Conservation (phyloP, 805 yeast genomes). For the Pichia cephalocereana region DNA sequence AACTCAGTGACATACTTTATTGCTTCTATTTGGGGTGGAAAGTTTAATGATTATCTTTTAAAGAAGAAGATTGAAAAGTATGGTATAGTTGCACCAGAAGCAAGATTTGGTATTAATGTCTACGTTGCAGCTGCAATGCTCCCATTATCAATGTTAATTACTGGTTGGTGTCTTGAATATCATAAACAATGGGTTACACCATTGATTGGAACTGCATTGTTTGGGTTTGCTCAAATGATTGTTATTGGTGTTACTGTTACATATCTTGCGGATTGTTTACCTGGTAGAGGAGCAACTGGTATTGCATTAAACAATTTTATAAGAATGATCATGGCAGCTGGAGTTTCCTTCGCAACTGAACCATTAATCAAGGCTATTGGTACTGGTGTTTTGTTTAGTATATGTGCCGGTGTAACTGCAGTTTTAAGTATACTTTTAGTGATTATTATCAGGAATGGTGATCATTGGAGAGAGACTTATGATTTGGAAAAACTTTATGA, state of each 20-base stretch:
- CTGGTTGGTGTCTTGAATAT: conserved; percentile 74
- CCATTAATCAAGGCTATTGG: conserved; percentile 64
- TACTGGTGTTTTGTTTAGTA: conserved; percentile 59
- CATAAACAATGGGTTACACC: conserved; percentile 71
- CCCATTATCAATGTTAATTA: conserved; percentile 59
- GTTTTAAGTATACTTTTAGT: conserved; percentile 34
- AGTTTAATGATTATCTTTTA: conserved; percentile 62
- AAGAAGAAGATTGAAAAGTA: conserved; percentile 42
- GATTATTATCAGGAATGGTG: conserved; percentile 45
- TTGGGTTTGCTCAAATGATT: conserved; percentile 79
- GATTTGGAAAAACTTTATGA: conserved; percentile 53
- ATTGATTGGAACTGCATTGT: conserved; percentile 68
- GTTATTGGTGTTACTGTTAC: conserved; percentile 75
- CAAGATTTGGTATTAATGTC: conserved; percentile 69
- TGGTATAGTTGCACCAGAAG: conserved; percentile 66
- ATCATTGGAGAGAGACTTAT: conserved; percentile 53
- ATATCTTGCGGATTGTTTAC: conserved; percentile 73
- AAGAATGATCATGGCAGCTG: conserved; percentile 66
- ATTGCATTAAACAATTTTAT: conserved; percentile 74
- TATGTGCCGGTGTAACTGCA: conserved; percentile 50
- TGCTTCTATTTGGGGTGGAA: conserved; percentile 75
- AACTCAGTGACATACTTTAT: conserved; percentile 69
- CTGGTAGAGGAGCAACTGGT: conserved; percentile 85
- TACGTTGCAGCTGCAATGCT: conserved; percentile 52
- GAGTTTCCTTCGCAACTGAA: conserved; percentile 65